Evolutionary conservation across 2,329 filamentous ascomycete species (phyloP), one percentile per base, ranked within the genome.

Genomic region (Huntiella decipiens): DNA sequence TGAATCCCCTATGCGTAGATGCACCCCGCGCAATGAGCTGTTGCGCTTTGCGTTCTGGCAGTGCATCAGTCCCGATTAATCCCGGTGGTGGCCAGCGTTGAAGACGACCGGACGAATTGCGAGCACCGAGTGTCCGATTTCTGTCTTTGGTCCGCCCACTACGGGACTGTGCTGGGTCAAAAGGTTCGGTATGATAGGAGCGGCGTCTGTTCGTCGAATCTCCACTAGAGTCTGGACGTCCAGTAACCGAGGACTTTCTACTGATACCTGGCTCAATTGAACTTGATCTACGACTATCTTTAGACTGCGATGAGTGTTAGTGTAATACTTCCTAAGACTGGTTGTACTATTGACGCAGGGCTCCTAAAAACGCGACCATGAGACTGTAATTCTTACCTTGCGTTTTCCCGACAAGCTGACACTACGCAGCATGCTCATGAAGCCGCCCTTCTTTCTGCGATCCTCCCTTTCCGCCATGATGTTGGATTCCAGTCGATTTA

Each of bases 1-100:
- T 68, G 55, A 71, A 65, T 15, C 75, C 75, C 47, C 64, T 70
- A 56, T 73, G 70, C 2, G 64, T 62, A 4, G 74, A 71, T 2
- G 69, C 73, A 4, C 75, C 75, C 5, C 66, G 63, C n/a, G 66
- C 65, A 51, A 79, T 71, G 48, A 76, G 62, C 42, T 73, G 66
- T 60, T 69, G 66, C 7, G 74, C 75, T 41, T 68, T 66, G 38
- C 63, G 65, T 12, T 70, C 66, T 1, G 66, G 60, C 6, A 79
- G 62, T 50, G 71, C 66, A 34, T 71, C 68, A 17, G 65, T 57
- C 38, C 56, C 60, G 8, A 63, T 60, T 41, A 74, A 58, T 43
- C 67, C 69, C 8, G 61, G 58, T 0, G 74, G 74, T 13, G 74
- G 74, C 74, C 74, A 79, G 53, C 38, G 48, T 28, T 42, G 38